Evolutionary conservation across 495 filamentous ascomycete genomes (phyloP), one percentile per base, ranked within the genome.

Genomic region (Penicillium tannophilum): DNA sequence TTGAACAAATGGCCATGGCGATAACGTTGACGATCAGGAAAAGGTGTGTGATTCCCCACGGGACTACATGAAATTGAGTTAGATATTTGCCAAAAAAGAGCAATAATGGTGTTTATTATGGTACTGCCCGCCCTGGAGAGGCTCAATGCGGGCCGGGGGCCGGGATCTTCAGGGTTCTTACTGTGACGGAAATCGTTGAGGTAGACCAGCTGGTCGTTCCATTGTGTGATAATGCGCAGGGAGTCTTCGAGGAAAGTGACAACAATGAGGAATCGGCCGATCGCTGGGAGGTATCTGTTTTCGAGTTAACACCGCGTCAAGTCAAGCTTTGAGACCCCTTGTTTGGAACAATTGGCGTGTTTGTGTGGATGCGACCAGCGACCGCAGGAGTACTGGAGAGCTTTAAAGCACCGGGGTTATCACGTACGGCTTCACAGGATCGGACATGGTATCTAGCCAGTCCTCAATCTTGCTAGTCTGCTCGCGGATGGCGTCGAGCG

Each of bases 381-480:
- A 20, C 16, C 3, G 10, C 39, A 20, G 28, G 42, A 35, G 17
- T 2, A 4, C 24, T 20, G 41, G 19, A 28, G 43, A 54, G 36
- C 26, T 41, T 53, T 19, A 23, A 55, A 55, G 35, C 26, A 36
- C 56, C 17, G 14, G 44, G 12, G 28, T n/a, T 39, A 59, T 28
- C 45, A 91, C 93, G 66, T 87, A 98, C 93, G 95, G 94, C 79
- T 96, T 98, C 62, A 98, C 77, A 16, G 95, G 94, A 63, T 96
- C 94, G 56, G 90, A 86, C 63, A 93, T 48, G 12, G 88, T 91
- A 72, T 98, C 94, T 71, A 98, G 74, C 76, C 90, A 81, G 71
- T 98, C 94, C 77, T 98, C 94, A 63, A 98, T 95, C 82, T 96
- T 97, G 84, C 88, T 96, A 31, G 94, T 98, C 73, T 98, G 92